These are phyloP conservation scores for Tricholomella constricta DNA, from an alignment of 768 basidiomycete genomes.

Conservation along the genomic window DNA sequence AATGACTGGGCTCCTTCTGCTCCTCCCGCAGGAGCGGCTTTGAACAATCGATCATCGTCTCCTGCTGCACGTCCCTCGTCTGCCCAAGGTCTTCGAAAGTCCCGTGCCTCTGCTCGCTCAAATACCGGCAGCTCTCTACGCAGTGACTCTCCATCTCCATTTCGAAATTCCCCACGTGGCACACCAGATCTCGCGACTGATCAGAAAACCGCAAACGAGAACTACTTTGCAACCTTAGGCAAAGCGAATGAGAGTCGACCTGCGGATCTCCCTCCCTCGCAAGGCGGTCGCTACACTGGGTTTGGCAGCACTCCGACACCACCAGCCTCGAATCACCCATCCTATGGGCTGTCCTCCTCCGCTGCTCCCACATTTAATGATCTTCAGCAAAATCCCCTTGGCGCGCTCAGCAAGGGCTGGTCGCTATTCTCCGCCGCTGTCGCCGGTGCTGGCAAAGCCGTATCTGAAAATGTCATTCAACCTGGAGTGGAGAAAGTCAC, in stretches of 20 bases:
- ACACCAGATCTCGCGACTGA: slow-evolving; percentile 47
- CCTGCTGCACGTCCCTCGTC: slow-evolving; percentile 64
- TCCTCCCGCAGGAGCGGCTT: slow-evolving; percentile 54
- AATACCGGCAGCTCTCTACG: slow-evolving; percentile 47
- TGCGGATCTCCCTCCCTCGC: slow-evolving; percentile 83
- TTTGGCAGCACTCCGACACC: slow-evolving; percentile 87
- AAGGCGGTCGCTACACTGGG: slow-evolving; percentile 91
- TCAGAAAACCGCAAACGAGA: slow-evolving; percentile 82
- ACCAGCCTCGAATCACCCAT: slow-evolving; percentile 58
- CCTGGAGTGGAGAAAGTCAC: slow-evolving; percentile 81
- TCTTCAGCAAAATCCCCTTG: slow-evolving; percentile 82
- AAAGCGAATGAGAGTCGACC: slow-evolving; percentile 78
- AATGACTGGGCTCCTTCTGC: slow-evolving; percentile 78
- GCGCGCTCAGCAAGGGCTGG: slow-evolving; percentile 93
- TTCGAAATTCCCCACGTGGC: slow-evolving; percentile 46
- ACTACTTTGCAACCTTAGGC: slow-evolving; percentile 84
- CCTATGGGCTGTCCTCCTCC: slow-evolving; percentile 74
- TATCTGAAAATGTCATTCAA: slow-evolving; percentile 87
- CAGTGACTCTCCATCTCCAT: slow-evolving; percentile 56
- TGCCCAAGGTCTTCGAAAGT: slow-evolving; percentile 85
- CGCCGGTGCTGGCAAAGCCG: slow-evolving; percentile 72
- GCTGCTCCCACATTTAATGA: slow-evolving; percentile 79
- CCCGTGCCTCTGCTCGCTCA: slow-evolving; percentile 69
- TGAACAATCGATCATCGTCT: slow-evolving; percentile 41
- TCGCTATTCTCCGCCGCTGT: slow-evolving; percentile 90